Base-by-base conservation (phyloP, 2,329 filamentous ascomycete species). In the Sphaerulina populicola region DNA sequence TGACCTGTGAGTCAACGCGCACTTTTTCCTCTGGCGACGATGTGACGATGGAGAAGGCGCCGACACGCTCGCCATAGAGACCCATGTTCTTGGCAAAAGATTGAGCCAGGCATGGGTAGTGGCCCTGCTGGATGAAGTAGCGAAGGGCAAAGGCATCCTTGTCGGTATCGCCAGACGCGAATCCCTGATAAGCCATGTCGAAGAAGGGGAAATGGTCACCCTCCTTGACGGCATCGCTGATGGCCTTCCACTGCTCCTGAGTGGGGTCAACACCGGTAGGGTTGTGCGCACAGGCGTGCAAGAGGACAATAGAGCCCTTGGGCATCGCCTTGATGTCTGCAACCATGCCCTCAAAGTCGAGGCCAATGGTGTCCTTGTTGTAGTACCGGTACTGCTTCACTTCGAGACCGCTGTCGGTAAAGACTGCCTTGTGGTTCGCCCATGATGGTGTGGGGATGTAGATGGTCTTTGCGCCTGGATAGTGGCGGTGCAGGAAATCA, bases 1-100 rank as follows among this genome's bases (percentile, higher is more conserved):
- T 97, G 80, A 98, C 77, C 77, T 98, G 93, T 30, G 89, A 95
- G 71, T 96, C 91, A 65, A 98, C 82, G 59, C 88, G 88, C 77
- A 90, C 90, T 81, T 89, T 91, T 80, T 97, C 91, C 62, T 90
- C 90, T 58, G 83, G 78, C 38, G 86, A 84, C 62, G 83, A 84
- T 69, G 85, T 86, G 64, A 96, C 86, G 61, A 97, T 79, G 63
- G 89, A 95, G 80, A 98, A 97, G 60, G 90, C 90, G 67, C 93
- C 93, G 55, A 94, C 88, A 75, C 93, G 91, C 79, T 98, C 93
- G 69, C 93, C 93, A 70, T 98, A 97, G 57, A 98, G 87, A 75
- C 93, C 93, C 91, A 98, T 97, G 81, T 98, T 98, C 85, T 97
- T 97, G 70, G 91, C 91, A 72, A 97, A 97, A 48, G 86, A 93